Evolutionary conservation across 192 early-diverging fungal genomes (phyloP), one percentile per base, ranked within the genome.

Genomic region (Linnemannia exigua): DNA sequence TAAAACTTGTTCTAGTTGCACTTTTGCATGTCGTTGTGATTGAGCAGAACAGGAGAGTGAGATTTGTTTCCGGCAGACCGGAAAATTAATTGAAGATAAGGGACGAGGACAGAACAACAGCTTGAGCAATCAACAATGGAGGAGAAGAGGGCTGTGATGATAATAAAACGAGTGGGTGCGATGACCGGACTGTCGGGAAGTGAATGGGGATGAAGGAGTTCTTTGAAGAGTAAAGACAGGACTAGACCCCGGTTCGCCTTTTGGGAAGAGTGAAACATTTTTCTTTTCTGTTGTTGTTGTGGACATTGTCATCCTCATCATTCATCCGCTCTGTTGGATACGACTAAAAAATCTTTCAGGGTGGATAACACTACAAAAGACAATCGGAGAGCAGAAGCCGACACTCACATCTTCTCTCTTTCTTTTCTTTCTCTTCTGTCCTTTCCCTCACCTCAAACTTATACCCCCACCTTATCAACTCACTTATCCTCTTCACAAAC

Each of bases 231-330:
- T 1, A 66, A 35, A 66, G 63, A 28, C n/a, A 19, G 38, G 33
- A 31, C 68, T 14, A 63, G 28, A 63, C 28, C 52, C 52, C 58
- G 58, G 58, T 63, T 63, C 58, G 31, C 58, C 58, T 31, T 33
- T 63, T 63, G 58, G 58, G 28, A 61, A 31, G 58, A 63, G 28
- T 63, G 58, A 63, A 63, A 70, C 38, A 70, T 19, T 36, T 41
- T 69, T 38, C 38, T 22, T 17, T 37, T 36, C 19, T 36, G 7
- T 25, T 20, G 22, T 38, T 28, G 0, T 0, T 41, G 68, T 41
- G 20, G 38, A 19, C 28, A 63, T 63, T 12, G 3, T 19, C 4
- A 5, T 63, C 58, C 28, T 12, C 52, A 50, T 50, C 48, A 50
- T 17, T 19, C 5, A n/a, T n/a, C 22, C 52, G 22, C 52, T n/a